phyloP scores from a whole-genome alignment of 352 stramenopile species.

The Thalassiosira sp. region DNA sequence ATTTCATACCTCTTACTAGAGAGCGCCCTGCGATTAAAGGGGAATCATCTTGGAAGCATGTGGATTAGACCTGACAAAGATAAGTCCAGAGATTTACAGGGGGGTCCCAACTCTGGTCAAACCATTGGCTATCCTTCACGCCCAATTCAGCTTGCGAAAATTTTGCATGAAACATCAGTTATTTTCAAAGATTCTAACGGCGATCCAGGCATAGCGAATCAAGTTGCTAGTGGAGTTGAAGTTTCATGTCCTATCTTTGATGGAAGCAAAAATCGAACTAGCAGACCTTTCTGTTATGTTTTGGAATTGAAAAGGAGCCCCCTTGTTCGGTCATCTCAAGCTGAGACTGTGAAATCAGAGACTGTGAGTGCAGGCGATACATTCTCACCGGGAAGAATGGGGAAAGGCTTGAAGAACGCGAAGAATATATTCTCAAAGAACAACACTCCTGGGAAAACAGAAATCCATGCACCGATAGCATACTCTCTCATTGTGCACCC shows the following conservation, averaged over 20 bases:
- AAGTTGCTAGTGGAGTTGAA: conserved; percentile 73
- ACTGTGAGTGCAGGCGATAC: conserved; percentile 16
- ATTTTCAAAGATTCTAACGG: conserved; percentile 68
- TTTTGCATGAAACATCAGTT: conserved; percentile 77
- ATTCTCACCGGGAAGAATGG: conserved; percentile 34
- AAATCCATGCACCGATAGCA: conserved; percentile 75
- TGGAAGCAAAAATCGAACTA: conserved; percentile 34
- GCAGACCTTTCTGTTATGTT: conserved; percentile 82
- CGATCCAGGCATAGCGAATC: conserved; percentile 58
- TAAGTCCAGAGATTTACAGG: conserved; percentile 18
- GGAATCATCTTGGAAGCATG: conserved; percentile 77
- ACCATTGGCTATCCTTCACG: conserved; percentile 63
- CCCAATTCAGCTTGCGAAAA: conserved; percentile 80
- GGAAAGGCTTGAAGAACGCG: conserved; percentile 42
- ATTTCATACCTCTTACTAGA: conserved; percentile 83
- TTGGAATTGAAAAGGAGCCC: conserved; percentile 81
- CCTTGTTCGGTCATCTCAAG: conserved; percentile 45
- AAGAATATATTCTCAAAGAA: conserved; percentile 49
- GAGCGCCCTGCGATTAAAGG: conserved; percentile 67
- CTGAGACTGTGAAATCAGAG: conserved; percentile 26
- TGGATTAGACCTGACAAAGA: conserved; percentile 81
- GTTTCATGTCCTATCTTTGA: conserved; percentile 76
- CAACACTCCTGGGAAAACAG: conserved; percentile 15
- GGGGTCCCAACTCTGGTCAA: conserved; percentile 18
- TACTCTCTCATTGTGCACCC: conserved; percentile 86